Base-by-base conservation (phyloP, 768 basidiomycete genomes). In the Psilocybe subaeruginosa region DNA sequence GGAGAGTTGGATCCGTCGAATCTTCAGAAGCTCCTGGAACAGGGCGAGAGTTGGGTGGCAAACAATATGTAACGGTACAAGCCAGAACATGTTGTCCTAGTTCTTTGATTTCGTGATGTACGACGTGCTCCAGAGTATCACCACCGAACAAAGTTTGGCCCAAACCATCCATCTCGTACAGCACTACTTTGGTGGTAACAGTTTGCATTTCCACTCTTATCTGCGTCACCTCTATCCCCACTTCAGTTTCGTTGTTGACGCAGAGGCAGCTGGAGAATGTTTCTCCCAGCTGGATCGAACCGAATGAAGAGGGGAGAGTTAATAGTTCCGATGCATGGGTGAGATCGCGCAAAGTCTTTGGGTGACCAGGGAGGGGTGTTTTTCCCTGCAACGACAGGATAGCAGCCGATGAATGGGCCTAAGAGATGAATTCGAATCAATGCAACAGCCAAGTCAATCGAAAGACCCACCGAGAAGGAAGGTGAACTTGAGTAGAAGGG, bases 81-180 rank as follows among this genome's bases (percentile, higher is more conserved):
- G 88, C 92, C 41, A 98, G 77, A 9, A 96, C 92, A 72, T 97
- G 95, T 69, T 93, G 88, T 0, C 94, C 95, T 17, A 97, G 80
- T 70, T 98, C 95, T 74, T 97, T 97, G 65, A 97, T 92, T 76
- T 98, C 96, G 68, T 93, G 91, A 62, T 86, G 80, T 1, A 94
- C 88, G 14, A 91, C 76, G 46, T 80, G 77, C 70, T 93, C 89
- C 33, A 92, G 68, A 0, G 85, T 85, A 68, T 87, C 85, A 23
- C 86, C 85, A 2, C 82, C 78, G 0, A 72, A 56, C 52, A 97
- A 75, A 23, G 69, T 74, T 39, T 79, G 72, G 2, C 78, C 78
- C 8, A 76, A 61, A 3, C 85, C 87, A 4, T 90, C 90, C 50
- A 86, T 81, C 66, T 91, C 91, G 14, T 81, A 83, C 23, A 90